phyloP scores from a whole-genome alignment of 495 filamentous ascomycete genomes.

The Saxophila tyrrhenica region DNA sequence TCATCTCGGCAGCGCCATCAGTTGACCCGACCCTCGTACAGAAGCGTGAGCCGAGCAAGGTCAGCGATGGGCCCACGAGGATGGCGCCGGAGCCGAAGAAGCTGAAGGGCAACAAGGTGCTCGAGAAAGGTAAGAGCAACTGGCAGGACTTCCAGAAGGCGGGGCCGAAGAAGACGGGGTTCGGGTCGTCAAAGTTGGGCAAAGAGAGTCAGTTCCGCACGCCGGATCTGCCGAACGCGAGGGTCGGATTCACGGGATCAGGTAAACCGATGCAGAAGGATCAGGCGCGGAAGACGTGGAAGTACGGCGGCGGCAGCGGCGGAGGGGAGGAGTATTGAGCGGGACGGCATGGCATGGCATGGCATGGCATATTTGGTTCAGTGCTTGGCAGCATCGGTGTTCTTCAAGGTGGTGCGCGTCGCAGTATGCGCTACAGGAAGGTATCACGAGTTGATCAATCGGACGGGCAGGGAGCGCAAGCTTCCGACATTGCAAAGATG shows the following conservation, averaged over 20 bases:
- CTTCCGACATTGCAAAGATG: background rate
- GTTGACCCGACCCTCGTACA: constrained; percentile 72
- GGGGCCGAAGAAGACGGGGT: constrained; percentile 41
- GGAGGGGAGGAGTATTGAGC: background rate
- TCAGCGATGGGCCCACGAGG: constrained; percentile 52
- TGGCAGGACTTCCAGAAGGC: constrained; percentile 87
- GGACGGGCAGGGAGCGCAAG: no score
- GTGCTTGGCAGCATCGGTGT: no score
- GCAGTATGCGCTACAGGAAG: no score
- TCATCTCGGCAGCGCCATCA: constrained; percentile 79
- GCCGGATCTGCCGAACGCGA: constrained; percentile 25
- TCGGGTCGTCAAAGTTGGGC: constrained; percentile 41
- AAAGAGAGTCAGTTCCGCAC: constrained; percentile 98
- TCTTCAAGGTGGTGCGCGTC: background rate
- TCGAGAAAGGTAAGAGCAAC: constrained; percentile 82
- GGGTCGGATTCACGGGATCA: constrained; percentile 87
- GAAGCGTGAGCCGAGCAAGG: constrained; percentile 54
- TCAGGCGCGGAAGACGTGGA: constrained; percentile 66
- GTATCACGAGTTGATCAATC: no score
- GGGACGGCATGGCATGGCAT: background rate
- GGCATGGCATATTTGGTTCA: no score
- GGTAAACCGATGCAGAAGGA: constrained; percentile 93
- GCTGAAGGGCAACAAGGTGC: constrained; percentile 78
- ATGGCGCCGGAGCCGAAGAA: constrained; percentile 62
- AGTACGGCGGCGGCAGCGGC: constrained; percentile 44